A percentile compares a stretch with the other conserved stretches of the same genome.
phyloP scores from a whole-genome alignment of 176 grass and related monocot species.

The Triticum dicoccoides region DNA sequence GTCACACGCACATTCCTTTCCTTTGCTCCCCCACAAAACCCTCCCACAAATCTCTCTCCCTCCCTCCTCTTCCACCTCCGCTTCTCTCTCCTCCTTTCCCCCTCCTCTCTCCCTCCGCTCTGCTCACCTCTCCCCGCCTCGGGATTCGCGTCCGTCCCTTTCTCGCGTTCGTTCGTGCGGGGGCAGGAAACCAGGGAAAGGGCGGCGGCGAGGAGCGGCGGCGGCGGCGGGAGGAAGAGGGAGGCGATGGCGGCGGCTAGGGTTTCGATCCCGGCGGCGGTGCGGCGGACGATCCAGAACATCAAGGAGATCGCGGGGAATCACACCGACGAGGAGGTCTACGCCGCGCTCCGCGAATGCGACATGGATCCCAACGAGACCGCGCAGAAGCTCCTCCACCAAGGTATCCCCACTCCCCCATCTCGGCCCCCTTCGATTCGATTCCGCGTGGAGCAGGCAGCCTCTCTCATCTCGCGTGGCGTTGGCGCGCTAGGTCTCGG shows the following conservation, averaged over 20 bases:
- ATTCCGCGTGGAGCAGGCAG: not conserved
- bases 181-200: not conserved
- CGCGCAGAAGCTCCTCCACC: conserved; percentile 73
- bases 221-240: not conserved
- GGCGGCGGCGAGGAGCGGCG: not conserved
- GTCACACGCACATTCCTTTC: not conserved
- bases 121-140: not conserved
- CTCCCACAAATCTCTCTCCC: conserved; percentile 26
- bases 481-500: not conserved
- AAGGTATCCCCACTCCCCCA: conserved; percentile 44
- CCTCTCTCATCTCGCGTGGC: too few relatives aligned
- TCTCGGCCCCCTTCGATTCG: not conserved
- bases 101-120: conserved; percentile 2
- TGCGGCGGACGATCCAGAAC: conserved; percentile 68
- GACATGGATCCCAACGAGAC: conserved; percentile 97
- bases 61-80: not conserved
- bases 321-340: conserved; percentile 92
- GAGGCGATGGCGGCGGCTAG: conserved; percentile 48
- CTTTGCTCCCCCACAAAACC: conserved; percentile 16
- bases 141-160: conserved; percentile 9
- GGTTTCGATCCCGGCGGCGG: conserved; percentile 65
- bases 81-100: conserved; percentile 13
- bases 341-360: conserved; percentile 91
- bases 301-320: conserved; percentile 85
- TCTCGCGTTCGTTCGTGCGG: conserved; percentile 13